Conservation (phyloP, 2,329 filamentous ascomycete genomes). For the Fusarium albidum region DNA sequence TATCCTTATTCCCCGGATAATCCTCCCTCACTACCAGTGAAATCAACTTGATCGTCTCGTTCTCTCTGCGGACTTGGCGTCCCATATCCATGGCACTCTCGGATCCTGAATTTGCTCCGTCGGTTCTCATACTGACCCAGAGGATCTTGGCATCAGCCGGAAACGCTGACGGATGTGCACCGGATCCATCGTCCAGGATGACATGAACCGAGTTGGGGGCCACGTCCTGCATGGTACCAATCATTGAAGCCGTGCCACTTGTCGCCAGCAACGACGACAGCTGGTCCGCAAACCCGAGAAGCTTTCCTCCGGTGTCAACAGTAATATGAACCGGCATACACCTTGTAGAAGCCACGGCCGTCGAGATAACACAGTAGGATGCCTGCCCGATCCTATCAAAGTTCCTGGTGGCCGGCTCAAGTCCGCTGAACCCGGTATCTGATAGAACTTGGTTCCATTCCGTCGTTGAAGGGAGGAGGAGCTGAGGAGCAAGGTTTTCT, state of each 20-base stretch:
- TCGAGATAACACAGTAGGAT: constrained; percentile 9
- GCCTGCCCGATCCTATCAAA: constrained; percentile 23
- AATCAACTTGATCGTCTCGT: background rate
- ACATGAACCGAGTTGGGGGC: constrained; percentile 5
- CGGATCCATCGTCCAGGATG: constrained; percentile 8
- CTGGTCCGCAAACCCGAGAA: constrained; percentile 15
- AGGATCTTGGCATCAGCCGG: constrained; percentile 1
- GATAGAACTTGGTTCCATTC: constrained; percentile 4
- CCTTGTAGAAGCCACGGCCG: background rate
- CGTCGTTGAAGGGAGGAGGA: background rate
- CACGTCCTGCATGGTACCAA: fast-evolving
- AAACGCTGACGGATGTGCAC: fast-evolving
- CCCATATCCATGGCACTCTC: background rate
- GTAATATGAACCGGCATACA: constrained; percentile 7
- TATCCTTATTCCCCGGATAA: background rate
- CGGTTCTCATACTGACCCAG: constrained; percentile 7
- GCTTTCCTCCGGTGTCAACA: background rate
- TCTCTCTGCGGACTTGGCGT: background rate
- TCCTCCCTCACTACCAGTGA: constrained; percentile 2
- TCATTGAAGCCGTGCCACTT: background rate
- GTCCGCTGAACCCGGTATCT: constrained; percentile 6
- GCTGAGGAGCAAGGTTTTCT: background rate
- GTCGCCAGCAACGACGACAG: background rate
- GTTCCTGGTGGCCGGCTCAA: constrained; percentile 20
- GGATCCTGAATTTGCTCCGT: fast-evolving